Evolutionary conservation across 352 stramenopile genomes (phyloP).

Genomic region (Pythium oligandrum): DNA sequence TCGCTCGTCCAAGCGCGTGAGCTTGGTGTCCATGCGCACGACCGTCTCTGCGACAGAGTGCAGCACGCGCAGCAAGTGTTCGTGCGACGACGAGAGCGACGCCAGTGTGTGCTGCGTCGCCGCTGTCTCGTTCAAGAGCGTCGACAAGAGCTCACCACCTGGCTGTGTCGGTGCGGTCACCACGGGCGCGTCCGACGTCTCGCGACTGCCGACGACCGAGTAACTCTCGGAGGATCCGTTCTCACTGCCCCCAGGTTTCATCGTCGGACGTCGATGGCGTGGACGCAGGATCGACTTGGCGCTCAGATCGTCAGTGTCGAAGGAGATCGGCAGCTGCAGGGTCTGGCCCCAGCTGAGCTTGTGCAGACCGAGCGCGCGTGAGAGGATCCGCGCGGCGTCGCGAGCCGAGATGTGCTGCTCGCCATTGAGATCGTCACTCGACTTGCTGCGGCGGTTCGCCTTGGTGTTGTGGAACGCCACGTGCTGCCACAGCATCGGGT

Average conservation of each 20-base stretch:
- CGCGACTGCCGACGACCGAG: too few species aligned
- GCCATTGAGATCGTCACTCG: not conserved
- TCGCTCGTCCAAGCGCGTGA: slow-evolving; percentile 3
- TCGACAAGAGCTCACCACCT: not conserved
- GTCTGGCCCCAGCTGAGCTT: too few species aligned
- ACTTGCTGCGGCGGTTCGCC: not conserved
- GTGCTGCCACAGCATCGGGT: slow-evolving; percentile 15
- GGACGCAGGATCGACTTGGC: not conserved
- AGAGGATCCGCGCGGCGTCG: slow-evolving; percentile 8
- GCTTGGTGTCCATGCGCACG: slow-evolving; percentile 3
- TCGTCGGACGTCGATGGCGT: too few species aligned
- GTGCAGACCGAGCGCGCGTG: not conserved
- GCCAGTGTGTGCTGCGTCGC: slow-evolving; percentile 5
- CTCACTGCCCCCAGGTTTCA: too few species aligned
- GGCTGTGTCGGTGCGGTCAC: not conserved
- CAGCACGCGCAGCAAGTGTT: slow-evolving; percentile 2
- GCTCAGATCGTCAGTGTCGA: not conserved
- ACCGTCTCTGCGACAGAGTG: slow-evolving; percentile 1
- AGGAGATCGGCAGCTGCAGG: slow-evolving; percentile 5
- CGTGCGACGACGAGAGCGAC: not conserved
- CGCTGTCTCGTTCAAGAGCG: not conserved
- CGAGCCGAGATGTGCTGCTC: slow-evolving; percentile 1
- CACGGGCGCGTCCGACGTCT: too few species aligned
- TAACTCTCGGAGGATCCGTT: too few species aligned
- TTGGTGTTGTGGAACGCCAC: not conserved